These are phyloP conservation scores for Globisporangium parvum DNA, from an alignment of 352 stramenopile species.

Conservation along the genomic window DNA sequence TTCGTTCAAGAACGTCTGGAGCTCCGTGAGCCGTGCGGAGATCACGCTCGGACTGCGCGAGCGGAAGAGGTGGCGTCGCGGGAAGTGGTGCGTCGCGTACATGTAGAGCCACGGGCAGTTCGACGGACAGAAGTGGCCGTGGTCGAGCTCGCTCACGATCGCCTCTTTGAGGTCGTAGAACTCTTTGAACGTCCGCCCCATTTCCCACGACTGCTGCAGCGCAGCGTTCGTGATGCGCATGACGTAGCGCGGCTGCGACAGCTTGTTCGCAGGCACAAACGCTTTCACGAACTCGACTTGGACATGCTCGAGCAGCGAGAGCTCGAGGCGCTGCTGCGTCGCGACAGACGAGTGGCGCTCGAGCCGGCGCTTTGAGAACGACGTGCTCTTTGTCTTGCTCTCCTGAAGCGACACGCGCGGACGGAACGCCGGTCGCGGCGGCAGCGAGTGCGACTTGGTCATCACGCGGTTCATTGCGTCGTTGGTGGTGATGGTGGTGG, in stretches of 20 bases:
- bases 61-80: conserved; percentile 65
- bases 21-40: conserved; percentile 42
- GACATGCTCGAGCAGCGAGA: conserved; percentile 66
- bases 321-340: conserved; percentile 39
- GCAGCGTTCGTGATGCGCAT: conserved; percentile 73
- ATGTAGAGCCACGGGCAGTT: conserved; percentile 86
- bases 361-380: conserved; percentile 41
- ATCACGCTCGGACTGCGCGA: conserved; percentile 63
- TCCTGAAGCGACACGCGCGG: conserved; percentile 40
- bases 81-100: conserved; percentile 74
- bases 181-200: conserved; percentile 69
- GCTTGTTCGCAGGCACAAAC: conserved; percentile 63
- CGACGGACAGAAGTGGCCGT: conserved; percentile 74
- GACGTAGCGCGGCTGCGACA: conserved; percentile 61
- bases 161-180: conserved; percentile 76
- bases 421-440: conserved; percentile 22
- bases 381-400: conserved; percentile 16
- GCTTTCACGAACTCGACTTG: conserved; percentile 82
- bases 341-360: conserved; percentile 42
- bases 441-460: conserved; percentile 37
- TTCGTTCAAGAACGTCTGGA: conserved; percentile 65
- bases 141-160: conserved; percentile 47
- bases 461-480: conserved; percentile 11
- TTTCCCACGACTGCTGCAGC: conserved; percentile 71
- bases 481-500: too few relatives aligned